Evolutionary conservation across 1,284 basidiomycete species (phyloP), one percentile per base, ranked within the genome.

Genomic region (Phylloporus sp.): DNA sequence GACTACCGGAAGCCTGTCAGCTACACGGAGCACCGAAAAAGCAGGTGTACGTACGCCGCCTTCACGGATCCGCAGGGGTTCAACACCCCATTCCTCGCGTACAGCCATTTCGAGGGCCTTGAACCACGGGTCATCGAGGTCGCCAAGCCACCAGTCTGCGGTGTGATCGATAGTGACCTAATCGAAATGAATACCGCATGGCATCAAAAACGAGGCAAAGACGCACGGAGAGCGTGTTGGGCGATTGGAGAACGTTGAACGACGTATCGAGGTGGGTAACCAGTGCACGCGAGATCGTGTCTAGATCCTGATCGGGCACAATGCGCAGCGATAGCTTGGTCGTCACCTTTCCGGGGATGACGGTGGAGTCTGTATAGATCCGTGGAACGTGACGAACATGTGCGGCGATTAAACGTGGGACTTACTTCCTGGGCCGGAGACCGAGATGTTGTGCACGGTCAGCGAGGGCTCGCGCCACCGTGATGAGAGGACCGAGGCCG

Each of bases 131-230:
- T 91, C 91, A 62, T 94, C 88, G 37, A 96, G 85, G 60, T 93
- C 89, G 0, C 96, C 96, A 2, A 98, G 85, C 97, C 97, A 99
- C 96, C 97, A 99, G 75, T 96, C 93, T 0, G 96, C 96, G 2
- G 89, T 91, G 71, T 96, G 94, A 59, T 94, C 91, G 61, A 98
- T 89, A 37, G 83, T 85, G 61, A 97, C 85, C 93, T 96, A 70
- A 29, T 12, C 3, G 45, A n/a, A n/a, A 47, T 47, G 7, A 23
- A 47, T 23, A 23, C 23, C 20, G 12, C 20, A 47, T 12, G 20
- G 23, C 23, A n/a, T 12, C n/a, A n/a, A 35, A 17, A 27, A 27
- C 15, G 2, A 27, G 15, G 12, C 3, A 63, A 45, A 15, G 10
- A 76, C 80, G 64, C 69, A 94, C 93, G 68, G 90, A 82, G n/a